Evolutionary conservation across 345 rosid genomes (phyloP).

Genomic region (Turnera subulata): DNA sequence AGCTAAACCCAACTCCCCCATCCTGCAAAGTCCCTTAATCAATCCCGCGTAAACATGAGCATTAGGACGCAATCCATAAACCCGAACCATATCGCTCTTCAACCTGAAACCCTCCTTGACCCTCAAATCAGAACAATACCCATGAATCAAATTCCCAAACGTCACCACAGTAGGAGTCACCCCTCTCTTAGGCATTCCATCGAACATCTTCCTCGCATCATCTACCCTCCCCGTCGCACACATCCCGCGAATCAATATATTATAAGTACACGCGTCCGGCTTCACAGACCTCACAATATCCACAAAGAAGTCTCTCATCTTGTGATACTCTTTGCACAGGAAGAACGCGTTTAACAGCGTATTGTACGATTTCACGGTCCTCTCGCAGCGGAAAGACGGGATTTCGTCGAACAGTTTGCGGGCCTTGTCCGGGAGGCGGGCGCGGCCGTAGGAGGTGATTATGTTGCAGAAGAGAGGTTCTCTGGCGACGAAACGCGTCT

Average conservation of each 20-base stretch:
- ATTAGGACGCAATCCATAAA: constrained; percentile 38
- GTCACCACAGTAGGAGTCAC: constrained; percentile 47
- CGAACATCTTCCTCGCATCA: constrained; percentile 51
- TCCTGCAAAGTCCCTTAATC: constrained; percentile 48
- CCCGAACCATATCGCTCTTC: constrained; percentile 54
- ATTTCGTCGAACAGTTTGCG: constrained; percentile 62
- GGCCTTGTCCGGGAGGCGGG: constrained; percentile 44
- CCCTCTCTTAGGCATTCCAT: constrained; percentile 56
- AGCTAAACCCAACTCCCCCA: constrained; percentile 47
- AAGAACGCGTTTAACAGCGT: constrained; percentile 50
- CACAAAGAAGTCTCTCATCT: constrained; percentile 34
- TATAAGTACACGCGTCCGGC: constrained; percentile 76
- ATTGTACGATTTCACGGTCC: constrained; percentile 56
- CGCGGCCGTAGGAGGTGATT: constrained; percentile 52
- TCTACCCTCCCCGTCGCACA: constrained; percentile 34
- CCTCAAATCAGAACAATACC: constrained; percentile 43
- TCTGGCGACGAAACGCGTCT: constrained; percentile 38
- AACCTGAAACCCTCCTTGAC: constrained; percentile 62
- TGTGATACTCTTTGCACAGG: constrained; percentile 37
- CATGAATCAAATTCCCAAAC: constrained; percentile 52
- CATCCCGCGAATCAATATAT: constrained; percentile 50
- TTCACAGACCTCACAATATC: constrained; percentile 31
- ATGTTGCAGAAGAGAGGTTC: constrained; percentile 68
- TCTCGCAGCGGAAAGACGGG: constrained; percentile 45
- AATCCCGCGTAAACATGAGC: constrained; percentile 40